A percentile compares a stretch with the other conserved stretches of the same genome.
Conservation (phyloP, 345 rosid species). For the Rubroshorea leprosula region DNA sequence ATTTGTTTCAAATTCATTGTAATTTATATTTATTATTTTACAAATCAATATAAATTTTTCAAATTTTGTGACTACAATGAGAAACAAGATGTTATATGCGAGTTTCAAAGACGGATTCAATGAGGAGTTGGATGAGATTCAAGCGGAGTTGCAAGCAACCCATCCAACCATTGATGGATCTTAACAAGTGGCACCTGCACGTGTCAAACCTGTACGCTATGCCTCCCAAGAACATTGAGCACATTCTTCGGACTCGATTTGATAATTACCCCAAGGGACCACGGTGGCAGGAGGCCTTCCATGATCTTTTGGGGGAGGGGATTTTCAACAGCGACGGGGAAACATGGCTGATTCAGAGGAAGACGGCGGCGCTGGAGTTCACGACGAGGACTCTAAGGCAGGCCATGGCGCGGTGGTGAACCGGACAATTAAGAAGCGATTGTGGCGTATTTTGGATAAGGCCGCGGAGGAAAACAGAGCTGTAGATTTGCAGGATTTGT, state of each 20-base stretch:
- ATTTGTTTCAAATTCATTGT: too few relatives aligned
- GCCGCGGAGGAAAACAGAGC: slow-evolving; percentile 35
- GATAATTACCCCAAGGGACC: slow-evolving; percentile 95
- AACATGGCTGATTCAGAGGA: slow-evolving; percentile 86
- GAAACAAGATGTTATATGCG: too few relatives aligned
- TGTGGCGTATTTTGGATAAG: slow-evolving; percentile 65
- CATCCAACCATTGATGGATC: too few relatives aligned
- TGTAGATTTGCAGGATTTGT: slow-evolving; percentile 77
- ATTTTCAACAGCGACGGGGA: slow-evolving; percentile 92
- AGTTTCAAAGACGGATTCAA: too few relatives aligned
- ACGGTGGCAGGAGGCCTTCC: slow-evolving; percentile 68
- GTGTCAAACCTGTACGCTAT: slow-evolving; percentile 73
- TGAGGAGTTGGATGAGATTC: too few relatives aligned
- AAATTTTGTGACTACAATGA: too few relatives aligned
- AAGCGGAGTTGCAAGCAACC: too few relatives aligned
- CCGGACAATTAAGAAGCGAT: slow-evolving; percentile 67
- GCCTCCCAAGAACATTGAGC: slow-evolving; percentile 73
- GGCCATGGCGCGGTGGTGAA: slow-evolving; percentile 96
- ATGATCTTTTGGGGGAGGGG: slow-evolving; percentile 80
- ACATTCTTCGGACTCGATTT: slow-evolving; percentile 68
- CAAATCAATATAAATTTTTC: too few relatives aligned
- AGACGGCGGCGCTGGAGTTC: slow-evolving; percentile 89
- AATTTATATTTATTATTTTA: too few relatives aligned
- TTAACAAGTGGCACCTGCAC: slow-evolving; percentile 56
- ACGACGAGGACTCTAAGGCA: slow-evolving; percentile 78